Base-by-base conservation (phyloP, 768 basidiomycete species). In the Coprinellus micaceus region DNA sequence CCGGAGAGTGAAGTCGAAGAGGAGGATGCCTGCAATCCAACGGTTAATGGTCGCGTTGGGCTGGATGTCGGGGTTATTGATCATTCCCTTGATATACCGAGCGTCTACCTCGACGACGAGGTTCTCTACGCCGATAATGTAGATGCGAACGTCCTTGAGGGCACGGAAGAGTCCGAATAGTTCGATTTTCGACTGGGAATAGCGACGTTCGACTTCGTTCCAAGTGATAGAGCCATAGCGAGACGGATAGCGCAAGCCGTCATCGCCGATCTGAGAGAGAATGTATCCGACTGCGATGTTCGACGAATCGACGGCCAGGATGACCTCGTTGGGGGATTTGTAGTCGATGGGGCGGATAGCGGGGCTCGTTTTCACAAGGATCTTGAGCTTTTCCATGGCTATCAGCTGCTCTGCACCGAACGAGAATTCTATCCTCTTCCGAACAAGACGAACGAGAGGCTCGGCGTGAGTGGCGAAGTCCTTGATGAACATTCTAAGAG, bases 121-220 rank as follows among this genome's bases (percentile, higher is more conserved):
- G 15, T 63, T 61, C 2, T 49, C 44, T 0, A 71, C 13, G 6
- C 33, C 33, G 6, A 33, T 33, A 6, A 33, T 6, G 7, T 13
- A 33, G 33, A 33, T 6, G 0, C 61, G 22, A 11, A 57, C 37
- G 0, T 64, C 61, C 1, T 58, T 54, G 1, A 74, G 63, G 0
- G 62, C 62, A 0, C 58, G 52, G 45, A 66, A 71, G 1, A 72
- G 57, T 0, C 70, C 62, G 52, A 68, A 72, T 0, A 76, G 58
- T 54, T 76, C 73, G 2, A 72, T 19, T 47, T 77, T 75, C 0
- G 72, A 61, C 49, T 73, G 68, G 53, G 57, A 74, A 53, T 51
- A 75, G 37, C 17, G 7, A 4, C 52, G 47, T 47, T 2, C 64
- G 56, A 25, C 73, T 74, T 17, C 36, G 36, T 0, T 66, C 71